Evolutionary conservation across 768 basidiomycete genomes (phyloP), one percentile per base, ranked within the genome.

Genomic region (Coprinellus micaceus): DNA sequence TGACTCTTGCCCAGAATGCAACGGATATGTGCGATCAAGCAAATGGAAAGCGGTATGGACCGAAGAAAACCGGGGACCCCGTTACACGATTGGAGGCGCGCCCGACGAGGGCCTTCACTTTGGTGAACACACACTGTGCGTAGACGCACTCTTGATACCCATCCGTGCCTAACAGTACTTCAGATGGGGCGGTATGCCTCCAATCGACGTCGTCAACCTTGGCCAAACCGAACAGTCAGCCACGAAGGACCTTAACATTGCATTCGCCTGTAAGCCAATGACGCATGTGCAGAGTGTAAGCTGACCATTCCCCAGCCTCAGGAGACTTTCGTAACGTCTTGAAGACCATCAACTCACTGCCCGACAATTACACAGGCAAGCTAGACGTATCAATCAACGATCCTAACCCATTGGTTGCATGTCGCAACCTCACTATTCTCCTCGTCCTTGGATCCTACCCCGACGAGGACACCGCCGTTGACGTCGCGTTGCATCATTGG

Each of bases 241-340:
- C 0, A 55, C 43, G 2, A 63, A 53, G 47, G 64, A 72, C 54
- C 63, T 67, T 29, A 57, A 58, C 5, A 56, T 72, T 24, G 69
- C 57, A 39, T 72, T 58, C 26, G 53, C 69, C 52, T 60, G 69
- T 70, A 61, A 56, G 59, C 39, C 59, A 54, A 15, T 26, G 3
- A 39, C 26, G 41, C 26, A 1, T 22, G 12, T 28, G 6, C 4
- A n/a, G 2, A 45, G n/a, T n/a, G n/a, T n/a, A 44, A 39, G 22
- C 57, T 29, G 47, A 21, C 26, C 19, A 19, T 25, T 11, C 43
- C 12, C 12, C 45, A 81, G 80, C 78, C 0, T 81, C 80, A 7
- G 80, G 80, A 3, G 80, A 81, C 61, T 66, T 81, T 46, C 71
- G 80, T 30, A 70, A 79, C 52, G 57, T 79, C n/a, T 48, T 81